Evolutionary conservation across 768 basidiomycete species (phyloP).

Genomic region (Chalciporus piperatus): DNA sequence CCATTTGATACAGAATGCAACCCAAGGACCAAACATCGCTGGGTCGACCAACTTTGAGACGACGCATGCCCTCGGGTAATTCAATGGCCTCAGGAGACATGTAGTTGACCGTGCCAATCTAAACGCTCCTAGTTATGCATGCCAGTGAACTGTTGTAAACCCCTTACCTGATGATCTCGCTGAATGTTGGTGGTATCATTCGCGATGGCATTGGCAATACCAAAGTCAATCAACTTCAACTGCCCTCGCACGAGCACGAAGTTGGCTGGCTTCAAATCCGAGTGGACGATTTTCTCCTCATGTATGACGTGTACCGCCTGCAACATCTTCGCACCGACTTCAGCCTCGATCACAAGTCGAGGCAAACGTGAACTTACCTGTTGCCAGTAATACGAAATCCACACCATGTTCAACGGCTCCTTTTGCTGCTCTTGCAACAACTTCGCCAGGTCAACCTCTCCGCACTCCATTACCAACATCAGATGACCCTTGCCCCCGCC

Average conservation of each 20-base stretch:
- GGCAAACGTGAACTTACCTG: slow-evolving; percentile 56
- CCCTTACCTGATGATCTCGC: slow-evolving; percentile 82
- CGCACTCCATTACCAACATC: slow-evolving; percentile 93
- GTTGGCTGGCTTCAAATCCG: slow-evolving; percentile 97
- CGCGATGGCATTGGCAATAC: slow-evolving; percentile 98
- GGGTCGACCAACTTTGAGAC: slow-evolving; percentile 91
- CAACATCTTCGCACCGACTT: slow-evolving; percentile 66
- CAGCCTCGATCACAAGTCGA: background rate
- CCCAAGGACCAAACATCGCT: slow-evolving; percentile 98
- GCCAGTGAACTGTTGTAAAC: background rate
- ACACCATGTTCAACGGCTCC: slow-evolving; percentile 86
- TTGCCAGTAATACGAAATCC: slow-evolving; percentile 95
- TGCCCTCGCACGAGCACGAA: slow-evolving; percentile 95
- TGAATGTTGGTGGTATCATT: slow-evolving; percentile 99
- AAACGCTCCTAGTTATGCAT: slow-evolving; percentile 4
- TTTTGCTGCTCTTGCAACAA: slow-evolving; percentile 82
- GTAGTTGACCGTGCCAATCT: slow-evolving; percentile 97
- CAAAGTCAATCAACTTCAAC: slow-evolving; percentile 97
- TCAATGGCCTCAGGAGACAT: slow-evolving; percentile 99
- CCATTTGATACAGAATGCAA: slow-evolving; percentile 98
- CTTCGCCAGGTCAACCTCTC: slow-evolving; percentile 87
- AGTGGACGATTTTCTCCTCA: slow-evolving; percentile 98
- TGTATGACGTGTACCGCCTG: slow-evolving; percentile 98
- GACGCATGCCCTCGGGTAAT: slow-evolving; percentile 78
- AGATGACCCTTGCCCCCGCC: slow-evolving; percentile 72